Evolutionary conservation across 805 yeast species (phyloP).

Genomic region (Wickerhamiella dianesei): DNA sequence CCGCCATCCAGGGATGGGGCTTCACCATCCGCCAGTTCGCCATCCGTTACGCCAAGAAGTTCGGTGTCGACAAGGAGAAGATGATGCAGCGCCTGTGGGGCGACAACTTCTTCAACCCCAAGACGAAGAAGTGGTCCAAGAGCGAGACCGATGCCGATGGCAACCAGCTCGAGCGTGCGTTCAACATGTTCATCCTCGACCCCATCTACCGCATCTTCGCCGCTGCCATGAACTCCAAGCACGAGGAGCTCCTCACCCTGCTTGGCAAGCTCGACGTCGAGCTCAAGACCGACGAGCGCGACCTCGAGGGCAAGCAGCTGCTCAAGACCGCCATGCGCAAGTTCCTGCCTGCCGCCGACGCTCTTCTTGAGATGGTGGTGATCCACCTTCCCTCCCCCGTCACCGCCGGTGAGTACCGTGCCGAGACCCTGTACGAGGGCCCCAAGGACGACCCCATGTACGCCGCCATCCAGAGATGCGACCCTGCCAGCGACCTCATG

Average conservation of each 20-base stretch:
- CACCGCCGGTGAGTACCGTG: constrained; percentile 98
- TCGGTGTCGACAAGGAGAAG: constrained; percentile 95
- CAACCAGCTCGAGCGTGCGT: constrained; percentile 93
- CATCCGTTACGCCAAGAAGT: constrained; percentile 94
- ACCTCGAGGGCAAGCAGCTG: constrained; percentile 96
- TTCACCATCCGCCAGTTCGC: constrained; percentile 99
- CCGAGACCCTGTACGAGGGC: constrained; percentile 98
- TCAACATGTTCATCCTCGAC: constrained; percentile 97
- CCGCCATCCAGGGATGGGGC: constrained; percentile 99
- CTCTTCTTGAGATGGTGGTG: constrained; percentile 96
- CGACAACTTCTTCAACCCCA: constrained; percentile 99
- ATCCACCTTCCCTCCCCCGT: constrained; percentile 98
- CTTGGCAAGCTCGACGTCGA: constrained; percentile 85
- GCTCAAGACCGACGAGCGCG: constrained; percentile 95
- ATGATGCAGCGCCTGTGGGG: constrained; percentile 99
- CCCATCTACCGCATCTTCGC: constrained; percentile 96
- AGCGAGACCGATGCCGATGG: constrained; percentile 92
- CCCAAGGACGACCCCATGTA: constrained; percentile 79
- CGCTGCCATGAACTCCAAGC: constrained; percentile 98
- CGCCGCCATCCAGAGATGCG: constrained; percentile 93
- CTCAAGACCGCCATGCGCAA: constrained; percentile 98
- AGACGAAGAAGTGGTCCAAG: constrained; percentile 99
- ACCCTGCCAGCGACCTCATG: constrained; percentile 96
- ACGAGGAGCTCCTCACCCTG: constrained; percentile 85
- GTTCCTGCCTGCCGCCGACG: constrained; percentile 99